Conservation (phyloP, 176 grass and related monocot species). For the Eleusine coracana region DNA sequence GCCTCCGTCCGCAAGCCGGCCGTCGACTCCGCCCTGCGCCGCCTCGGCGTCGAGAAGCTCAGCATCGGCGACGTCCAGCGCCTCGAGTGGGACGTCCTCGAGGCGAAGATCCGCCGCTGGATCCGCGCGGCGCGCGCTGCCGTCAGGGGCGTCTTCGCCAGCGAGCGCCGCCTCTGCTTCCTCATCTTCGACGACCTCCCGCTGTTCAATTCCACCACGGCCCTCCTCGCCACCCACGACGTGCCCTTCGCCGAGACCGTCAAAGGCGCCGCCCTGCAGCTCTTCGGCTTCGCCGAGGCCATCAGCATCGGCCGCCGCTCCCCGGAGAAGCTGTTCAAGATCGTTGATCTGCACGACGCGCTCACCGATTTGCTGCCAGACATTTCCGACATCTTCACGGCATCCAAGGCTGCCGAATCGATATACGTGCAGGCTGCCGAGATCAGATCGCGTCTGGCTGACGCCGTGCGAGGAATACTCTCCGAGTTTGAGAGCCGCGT, state of each 20-base stretch:
- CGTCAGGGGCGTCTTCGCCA: constrained; percentile 77
- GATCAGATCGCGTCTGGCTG: constrained; percentile 70
- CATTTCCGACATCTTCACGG: constrained; percentile 65
- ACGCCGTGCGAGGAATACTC: constrained; percentile 86
- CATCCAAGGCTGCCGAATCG: constrained; percentile 63
- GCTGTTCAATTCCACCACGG: constrained; percentile 34
- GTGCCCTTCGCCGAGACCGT: constrained; percentile 77
- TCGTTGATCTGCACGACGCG: constrained; percentile 87
- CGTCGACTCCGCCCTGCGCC: constrained; percentile 71
- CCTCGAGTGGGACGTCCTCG: constrained; percentile 71
- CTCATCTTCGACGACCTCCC: constrained; percentile 69
- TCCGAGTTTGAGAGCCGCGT: constrained; percentile 92
- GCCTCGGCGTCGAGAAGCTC: constrained; percentile 87
- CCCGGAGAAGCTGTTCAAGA: constrained; percentile 94
- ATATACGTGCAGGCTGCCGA: constrained; percentile 76
- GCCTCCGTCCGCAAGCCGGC: constrained; percentile 78
- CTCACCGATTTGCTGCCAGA: constrained; percentile 79
- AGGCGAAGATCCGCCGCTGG: constrained; percentile 82
- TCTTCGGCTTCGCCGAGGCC: constrained; percentile 85
- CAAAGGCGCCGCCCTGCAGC: constrained; percentile 85
- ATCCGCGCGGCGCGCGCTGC: constrained; percentile 74
- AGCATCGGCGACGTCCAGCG: constrained; percentile 93
- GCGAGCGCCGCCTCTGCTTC: constrained; percentile 83
- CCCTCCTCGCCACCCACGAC: constrained; percentile 42
- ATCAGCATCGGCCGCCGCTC: constrained; percentile 88